These are phyloP conservation scores for Trichocladium uniseriatum DNA, from an alignment of 495 filamentous ascomycete species.

Conservation along the genomic window DNA sequence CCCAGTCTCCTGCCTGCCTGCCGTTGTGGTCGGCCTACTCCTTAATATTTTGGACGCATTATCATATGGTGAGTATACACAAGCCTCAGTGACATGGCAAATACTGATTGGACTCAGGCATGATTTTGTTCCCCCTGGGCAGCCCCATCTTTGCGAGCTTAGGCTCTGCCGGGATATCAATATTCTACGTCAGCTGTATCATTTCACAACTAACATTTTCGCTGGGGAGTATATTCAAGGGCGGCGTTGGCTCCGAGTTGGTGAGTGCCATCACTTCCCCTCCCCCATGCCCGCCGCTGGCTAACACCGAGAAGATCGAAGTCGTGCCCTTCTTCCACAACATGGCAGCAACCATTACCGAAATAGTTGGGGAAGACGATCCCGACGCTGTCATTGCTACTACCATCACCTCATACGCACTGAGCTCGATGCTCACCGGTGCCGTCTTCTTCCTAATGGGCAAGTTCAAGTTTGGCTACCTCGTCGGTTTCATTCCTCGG, in stretches of 20 bases:
- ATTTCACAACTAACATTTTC: conserved; percentile 92
- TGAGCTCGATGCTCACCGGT: conserved; percentile 87
- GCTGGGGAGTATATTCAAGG: conserved; percentile 77
- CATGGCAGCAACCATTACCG: conserved; percentile 86
- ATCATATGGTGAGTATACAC: conserved; percentile 61
- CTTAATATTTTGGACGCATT: conserved; percentile 90
- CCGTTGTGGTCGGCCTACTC: conserved; percentile 78
- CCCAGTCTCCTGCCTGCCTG: conserved; percentile 62
- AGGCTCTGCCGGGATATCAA: conserved; percentile 88
- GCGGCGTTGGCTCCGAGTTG: conserved; percentile 94
- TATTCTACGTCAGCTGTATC: conserved; percentile 97
- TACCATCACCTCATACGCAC: conserved; percentile 79
- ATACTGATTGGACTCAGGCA: conserved; percentile 41
- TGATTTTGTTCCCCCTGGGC: conserved; percentile 91
- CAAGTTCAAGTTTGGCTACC: conserved; percentile 68
- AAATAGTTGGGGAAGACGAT: conserved; percentile 66
- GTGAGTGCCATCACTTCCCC: conserved; percentile 31
- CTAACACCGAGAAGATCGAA: conserved; percentile 55
- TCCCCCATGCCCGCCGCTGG: neutral
- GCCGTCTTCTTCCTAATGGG: conserved; percentile 87
- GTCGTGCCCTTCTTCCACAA: conserved; percentile 96
- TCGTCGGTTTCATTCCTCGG: conserved; percentile 92
- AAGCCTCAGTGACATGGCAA: neutral
- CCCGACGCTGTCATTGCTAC: conserved; percentile 82
- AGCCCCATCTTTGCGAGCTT: conserved; percentile 72